Evolutionary conservation across 1,284 basidiomycete genomes (phyloP).

Genomic region (Entoloma clypeatum): DNA sequence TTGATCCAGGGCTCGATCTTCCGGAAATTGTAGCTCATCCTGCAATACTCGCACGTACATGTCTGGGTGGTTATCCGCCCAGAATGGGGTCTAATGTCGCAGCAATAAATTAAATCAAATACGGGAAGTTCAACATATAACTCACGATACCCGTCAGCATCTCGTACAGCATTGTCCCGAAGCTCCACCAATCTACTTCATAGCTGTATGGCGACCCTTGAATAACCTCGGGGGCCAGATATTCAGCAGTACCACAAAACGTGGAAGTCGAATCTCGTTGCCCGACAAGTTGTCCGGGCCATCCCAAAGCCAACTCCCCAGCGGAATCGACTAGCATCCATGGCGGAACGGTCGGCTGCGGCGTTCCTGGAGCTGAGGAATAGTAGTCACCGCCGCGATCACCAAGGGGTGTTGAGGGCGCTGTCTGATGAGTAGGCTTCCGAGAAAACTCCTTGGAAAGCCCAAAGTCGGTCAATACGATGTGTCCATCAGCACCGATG

Average conservation of each 20-base stretch:
- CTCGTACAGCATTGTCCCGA: conserved; percentile 96
- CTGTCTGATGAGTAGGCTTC: conserved; percentile 40
- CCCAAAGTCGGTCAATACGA: conserved; percentile 95
- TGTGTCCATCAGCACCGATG: conserved; percentile 90
- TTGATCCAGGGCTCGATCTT: conserved; percentile 86
- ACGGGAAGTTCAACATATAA: conserved; percentile 23
- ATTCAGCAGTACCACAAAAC: conserved; percentile 91
- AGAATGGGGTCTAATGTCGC: conserved; percentile 78
- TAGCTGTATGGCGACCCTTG: conserved; percentile 89
- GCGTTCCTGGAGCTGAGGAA: conserved; percentile 38
- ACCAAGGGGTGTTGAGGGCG: conserved; percentile 55
- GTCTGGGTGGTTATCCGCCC: conserved; percentile 89
- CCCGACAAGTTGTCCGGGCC: conserved; percentile 49
- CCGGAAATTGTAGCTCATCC: conserved; percentile 85
- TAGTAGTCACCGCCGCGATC: conserved; percentile 49
- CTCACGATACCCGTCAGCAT: conserved; percentile 87
- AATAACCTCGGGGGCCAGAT: conserved; percentile 92
- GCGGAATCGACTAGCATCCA: conserved; percentile 67
- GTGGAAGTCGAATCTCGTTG: conserved; percentile 69
- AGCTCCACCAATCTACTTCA: conserved; percentile 97
- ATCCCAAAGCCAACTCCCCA: conserved; percentile 46
- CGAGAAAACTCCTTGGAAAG: conserved; percentile 84
- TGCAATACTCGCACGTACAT: conserved; percentile 92
- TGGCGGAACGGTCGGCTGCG: conserved; percentile 52
- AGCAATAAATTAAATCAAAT: conserved; percentile 11